A percentile compares a stretch with the other conserved stretches of the same genome.
Conservation (phyloP, 2,329 filamentous ascomycete genomes). For the Hypoxylon sp. region DNA sequence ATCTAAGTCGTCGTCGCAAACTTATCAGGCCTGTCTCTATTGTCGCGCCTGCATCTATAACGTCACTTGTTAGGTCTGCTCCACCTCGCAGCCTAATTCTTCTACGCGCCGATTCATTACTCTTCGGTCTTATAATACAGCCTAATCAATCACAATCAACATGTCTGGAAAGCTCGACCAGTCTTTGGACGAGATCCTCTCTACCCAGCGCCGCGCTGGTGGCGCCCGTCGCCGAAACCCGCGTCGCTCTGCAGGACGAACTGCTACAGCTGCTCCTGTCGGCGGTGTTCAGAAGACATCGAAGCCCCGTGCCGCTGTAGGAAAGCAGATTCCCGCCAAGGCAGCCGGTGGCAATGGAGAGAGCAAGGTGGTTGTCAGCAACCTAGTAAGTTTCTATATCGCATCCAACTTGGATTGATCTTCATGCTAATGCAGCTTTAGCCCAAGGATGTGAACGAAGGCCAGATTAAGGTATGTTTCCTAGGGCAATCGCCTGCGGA, state of each 20-base stretch:
- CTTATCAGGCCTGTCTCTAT: slow-evolving; percentile 10
- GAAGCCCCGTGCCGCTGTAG: slow-evolving; percentile 66
- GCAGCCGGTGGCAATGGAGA: slow-evolving; percentile 70
- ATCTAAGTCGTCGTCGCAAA: slow-evolving; percentile 10
- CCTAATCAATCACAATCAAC: slow-evolving; percentile 54
- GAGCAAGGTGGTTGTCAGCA: slow-evolving; percentile 98
- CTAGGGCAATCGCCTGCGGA: slow-evolving; percentile 76
- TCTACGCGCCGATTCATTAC: slow-evolving; percentile 39
- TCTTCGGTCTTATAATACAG: slow-evolving; percentile 48
- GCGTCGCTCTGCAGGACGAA: slow-evolving; percentile 62
- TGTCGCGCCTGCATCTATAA: slow-evolving; percentile 17
- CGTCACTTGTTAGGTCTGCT: slow-evolving; percentile 23
- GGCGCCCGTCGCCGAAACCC: slow-evolving; percentile 60
- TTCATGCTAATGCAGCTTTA: slow-evolving; percentile 50
- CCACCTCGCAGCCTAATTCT: slow-evolving; percentile 38
- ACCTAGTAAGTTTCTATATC: slow-evolving; percentile 74
- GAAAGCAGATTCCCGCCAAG: slow-evolving; percentile 71
- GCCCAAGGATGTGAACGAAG: slow-evolving; percentile 96
- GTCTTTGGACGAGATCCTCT: slow-evolving; percentile 97
- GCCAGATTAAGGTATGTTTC: slow-evolving; percentile 99
- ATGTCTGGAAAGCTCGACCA: slow-evolving; percentile 98
- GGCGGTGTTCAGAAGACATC: slow-evolving; percentile 86
- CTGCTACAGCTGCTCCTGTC: slow-evolving; percentile 72
- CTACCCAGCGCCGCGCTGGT: slow-evolving; percentile 71
- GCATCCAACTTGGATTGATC: too few relatives aligned